Conservation (phyloP, 2,329 filamentous ascomycete genomes). For the Elsinoe fawcettii region DNA sequence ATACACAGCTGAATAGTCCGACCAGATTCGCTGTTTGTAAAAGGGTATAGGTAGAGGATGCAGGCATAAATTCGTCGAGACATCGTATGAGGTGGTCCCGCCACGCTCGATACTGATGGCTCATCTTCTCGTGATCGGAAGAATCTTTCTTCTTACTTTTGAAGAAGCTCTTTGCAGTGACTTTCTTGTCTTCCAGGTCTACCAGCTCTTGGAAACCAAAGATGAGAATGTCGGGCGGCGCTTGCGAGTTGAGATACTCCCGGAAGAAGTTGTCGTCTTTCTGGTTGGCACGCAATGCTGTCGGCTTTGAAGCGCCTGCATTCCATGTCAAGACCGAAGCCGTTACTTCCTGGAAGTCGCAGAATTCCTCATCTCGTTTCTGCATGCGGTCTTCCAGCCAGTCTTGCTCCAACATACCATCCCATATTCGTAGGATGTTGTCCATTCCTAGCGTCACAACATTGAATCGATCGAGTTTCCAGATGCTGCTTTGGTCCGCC, state of each 20-base stretch:
- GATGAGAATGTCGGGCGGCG: conserved; percentile 78
- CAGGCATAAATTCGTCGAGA: conserved; percentile 75
- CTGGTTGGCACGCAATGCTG: conserved; percentile 62
- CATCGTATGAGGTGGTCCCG: conserved; percentile 76
- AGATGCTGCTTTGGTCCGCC: conserved; percentile 73
- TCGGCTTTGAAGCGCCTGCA: conserved; percentile 89
- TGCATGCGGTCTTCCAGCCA: conserved; percentile 93
- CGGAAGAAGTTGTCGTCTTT: conserved; percentile 71
- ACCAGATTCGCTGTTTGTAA: conserved; percentile 86
- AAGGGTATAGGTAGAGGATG: conserved; percentile 70
- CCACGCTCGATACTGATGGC: conserved; percentile 95
- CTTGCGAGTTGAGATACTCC: conserved; percentile 66
- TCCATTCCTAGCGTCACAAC: conserved; percentile 83
- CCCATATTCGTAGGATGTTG: conserved; percentile 78
- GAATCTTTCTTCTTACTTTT: conserved; percentile 77
- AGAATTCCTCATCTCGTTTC: conserved; percentile 70
- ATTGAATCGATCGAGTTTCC: conserved; percentile 75
- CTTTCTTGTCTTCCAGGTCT: conserved; percentile 92
- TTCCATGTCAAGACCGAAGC: conserved; percentile 91
- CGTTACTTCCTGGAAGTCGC: conserved; percentile 73
- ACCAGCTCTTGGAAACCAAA: conserved; percentile 99
- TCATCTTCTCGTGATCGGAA: conserved; percentile 81
- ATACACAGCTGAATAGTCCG: conserved; percentile 90
- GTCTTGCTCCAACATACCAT: conserved; percentile 85
- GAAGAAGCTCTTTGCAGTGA: conserved; percentile 85